phyloP scores from a whole-genome alignment of 257 asterid genomes.

The Jacaranda copaia region DNA sequence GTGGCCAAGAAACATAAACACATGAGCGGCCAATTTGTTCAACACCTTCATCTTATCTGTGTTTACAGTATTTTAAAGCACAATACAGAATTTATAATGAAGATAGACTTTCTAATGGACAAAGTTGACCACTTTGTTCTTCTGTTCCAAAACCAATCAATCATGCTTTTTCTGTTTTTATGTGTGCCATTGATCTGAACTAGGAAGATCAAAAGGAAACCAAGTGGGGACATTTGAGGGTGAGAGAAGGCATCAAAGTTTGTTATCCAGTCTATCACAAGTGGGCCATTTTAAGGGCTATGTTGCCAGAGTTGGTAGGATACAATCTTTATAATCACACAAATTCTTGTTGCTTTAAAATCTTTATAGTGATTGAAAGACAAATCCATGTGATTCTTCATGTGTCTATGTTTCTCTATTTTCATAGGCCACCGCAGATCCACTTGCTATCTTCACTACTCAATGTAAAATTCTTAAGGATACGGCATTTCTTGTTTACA shows the following conservation, averaged over 20 bases:
- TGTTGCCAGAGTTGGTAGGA: not conserved
- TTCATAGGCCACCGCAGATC: not conserved
- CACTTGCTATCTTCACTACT: not conserved
- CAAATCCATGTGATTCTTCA: constrained; percentile 1
- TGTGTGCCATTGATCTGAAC: not conserved
- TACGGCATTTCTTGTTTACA: not conserved
- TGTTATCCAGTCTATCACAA: too few species aligned
- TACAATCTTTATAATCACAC: not conserved
- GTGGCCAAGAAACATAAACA: too few species aligned
- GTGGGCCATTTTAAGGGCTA: not conserved
- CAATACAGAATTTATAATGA: too few species aligned
- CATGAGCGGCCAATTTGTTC: not conserved
- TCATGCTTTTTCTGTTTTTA: not conserved
- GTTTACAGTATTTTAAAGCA: too few species aligned
- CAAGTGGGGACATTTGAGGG: not conserved
- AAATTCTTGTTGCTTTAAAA: not conserved
- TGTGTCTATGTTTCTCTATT: not conserved
- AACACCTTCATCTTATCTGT: too few species aligned
- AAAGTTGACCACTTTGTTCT: too few species aligned
- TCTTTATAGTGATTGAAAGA: not conserved
- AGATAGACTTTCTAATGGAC: too few species aligned
- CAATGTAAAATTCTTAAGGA: not conserved
- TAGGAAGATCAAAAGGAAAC: not conserved
- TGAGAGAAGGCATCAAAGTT: not conserved
- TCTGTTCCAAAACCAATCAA: too few species aligned